Conservation (phyloP, 345 rosid genomes). For the rapeseed (Brassica napus) region DNA sequence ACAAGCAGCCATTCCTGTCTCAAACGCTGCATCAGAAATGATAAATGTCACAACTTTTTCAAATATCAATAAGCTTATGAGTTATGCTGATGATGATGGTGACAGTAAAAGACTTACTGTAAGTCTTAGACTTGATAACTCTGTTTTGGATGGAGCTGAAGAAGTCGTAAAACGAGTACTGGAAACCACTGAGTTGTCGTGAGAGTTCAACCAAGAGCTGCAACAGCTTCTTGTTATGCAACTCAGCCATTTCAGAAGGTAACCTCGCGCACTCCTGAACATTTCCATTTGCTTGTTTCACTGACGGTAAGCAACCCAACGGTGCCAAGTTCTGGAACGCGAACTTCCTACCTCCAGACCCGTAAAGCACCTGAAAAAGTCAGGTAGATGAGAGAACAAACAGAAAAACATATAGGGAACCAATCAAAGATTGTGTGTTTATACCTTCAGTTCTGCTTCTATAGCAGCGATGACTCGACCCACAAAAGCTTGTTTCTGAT, state of each 20-base stretch:
- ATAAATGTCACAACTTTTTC: background rate
- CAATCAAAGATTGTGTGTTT: background rate
- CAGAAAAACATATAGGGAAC: background rate
- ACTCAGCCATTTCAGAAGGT: constrained; percentile 36
- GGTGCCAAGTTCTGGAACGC: constrained; percentile 44
- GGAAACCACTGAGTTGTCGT: constrained; percentile 28
- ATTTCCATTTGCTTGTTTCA: constrained; percentile 30
- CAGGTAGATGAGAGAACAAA: background rate
- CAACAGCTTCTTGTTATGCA: constrained; percentile 41
- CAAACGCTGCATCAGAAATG: constrained; percentile 25
- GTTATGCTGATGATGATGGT: background rate
- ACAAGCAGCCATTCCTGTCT: constrained; percentile 36
- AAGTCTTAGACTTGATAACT: constrained; percentile 30
- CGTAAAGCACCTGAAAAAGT: constrained; percentile 30
- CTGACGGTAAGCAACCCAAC: constrained; percentile 39
- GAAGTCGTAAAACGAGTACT: constrained; percentile 37
- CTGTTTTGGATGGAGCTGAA: constrained; percentile 35
- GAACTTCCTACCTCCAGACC: constrained; percentile 36
- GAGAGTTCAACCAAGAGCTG: constrained; percentile 30
- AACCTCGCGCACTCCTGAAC: constrained; percentile 33
- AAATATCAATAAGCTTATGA: background rate
- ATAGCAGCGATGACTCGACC: constrained; percentile 23
- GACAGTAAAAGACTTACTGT: constrained; percentile 23
- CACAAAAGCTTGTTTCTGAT: constrained; percentile 24
- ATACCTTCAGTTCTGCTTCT: constrained; percentile 26